Percentiles rank a stretch among this genome's conserved stretches.
Evolutionary conservation across 495 filamentous ascomycete genomes (phyloP).

Genomic region (Paragyromitra xinjiangensis): DNA sequence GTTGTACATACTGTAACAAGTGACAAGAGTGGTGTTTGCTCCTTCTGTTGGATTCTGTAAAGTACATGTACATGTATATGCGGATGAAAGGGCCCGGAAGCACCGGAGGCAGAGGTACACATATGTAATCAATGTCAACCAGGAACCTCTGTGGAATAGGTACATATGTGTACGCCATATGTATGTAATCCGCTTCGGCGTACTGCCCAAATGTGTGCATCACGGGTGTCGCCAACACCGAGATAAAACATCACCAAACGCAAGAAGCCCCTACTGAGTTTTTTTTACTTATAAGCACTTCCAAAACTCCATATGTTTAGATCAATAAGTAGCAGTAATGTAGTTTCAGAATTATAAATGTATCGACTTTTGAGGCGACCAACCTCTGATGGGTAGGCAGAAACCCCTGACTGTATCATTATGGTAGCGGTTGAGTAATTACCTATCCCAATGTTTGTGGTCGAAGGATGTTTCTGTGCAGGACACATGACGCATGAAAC

Average conservation of each 20-base stretch:
- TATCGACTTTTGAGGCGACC: neutral
- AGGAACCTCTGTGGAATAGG: conserved; percentile 23
- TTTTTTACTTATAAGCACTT: conserved; percentile 1
- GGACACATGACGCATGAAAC: conserved; percentile 47
- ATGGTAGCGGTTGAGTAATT: neutral
- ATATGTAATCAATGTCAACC: conserved; percentile 1
- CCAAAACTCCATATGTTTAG: conserved; percentile 10
- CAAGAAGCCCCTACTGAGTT: neutral
- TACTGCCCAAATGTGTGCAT: neutral
- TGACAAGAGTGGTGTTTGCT: neutral
- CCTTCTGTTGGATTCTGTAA: too few species aligned
- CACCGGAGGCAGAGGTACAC: conserved; percentile 6
- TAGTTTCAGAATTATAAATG: neutral
- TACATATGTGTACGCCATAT: neutral
- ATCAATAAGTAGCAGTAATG: neutral
- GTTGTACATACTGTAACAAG: neutral
- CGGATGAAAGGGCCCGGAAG: neutral
- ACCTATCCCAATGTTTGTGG: conserved; percentile 12
- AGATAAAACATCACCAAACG: conserved; percentile 18
- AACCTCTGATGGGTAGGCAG: too few species aligned
- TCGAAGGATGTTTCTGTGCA: conserved; percentile 29
- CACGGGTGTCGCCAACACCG: neutral
- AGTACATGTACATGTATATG: too few species aligned
- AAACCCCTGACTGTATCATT: neutral
- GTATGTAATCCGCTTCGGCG: conserved; percentile 30